Base-by-base conservation (phyloP, 2,329 filamentous ascomycete species). In the Ophiostoma ips region DNA sequence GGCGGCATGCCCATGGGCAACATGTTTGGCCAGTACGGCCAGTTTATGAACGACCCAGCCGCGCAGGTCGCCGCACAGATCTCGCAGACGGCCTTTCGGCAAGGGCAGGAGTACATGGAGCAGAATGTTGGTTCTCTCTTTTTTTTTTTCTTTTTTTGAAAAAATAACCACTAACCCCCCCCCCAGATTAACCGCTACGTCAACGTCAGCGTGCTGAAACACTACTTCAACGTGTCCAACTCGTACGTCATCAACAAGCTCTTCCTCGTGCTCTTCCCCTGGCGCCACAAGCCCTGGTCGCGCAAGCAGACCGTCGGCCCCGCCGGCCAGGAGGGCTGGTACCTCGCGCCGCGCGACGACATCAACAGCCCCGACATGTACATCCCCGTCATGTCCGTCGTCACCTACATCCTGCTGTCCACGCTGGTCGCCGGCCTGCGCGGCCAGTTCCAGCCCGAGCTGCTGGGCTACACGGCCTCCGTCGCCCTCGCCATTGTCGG, bases 181-280 rank as follows among this genome's bases (percentile, higher is more conserved):
- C 18, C 9, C 3, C 18, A 76, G 73, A 68, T 77, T 56, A 75
- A 76, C 57, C 73, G 75, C 66, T 95, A 90, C 68, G 82, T 98
- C 67, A 95, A 89, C 62, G 84, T 96, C 59, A 87, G 87, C 16
- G 50, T 52, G n/a, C 76, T 98, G 41, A 98, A 98, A 68, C 92
- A 95, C 69, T 98, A 96, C 75, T 98, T 98, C 72, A 95, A 96
- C 69, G 92, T 98, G 56, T 94, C 89, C 58, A 98, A 98, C 73
- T 85, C 79, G 53, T 98, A 98, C 68, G 92, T 98, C 63, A 74
- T 94, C 63, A 87, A 83, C 69, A 98, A 98, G 69, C 76, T 98
- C 52, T 80, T 84, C 63, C 79, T 98, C 52, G 90, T 98, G 52
- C 81, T 98, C 54, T 95, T 96, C 67, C 92, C 92, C 49, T 98